A percentile compares a stretch with the other conserved stretches of the same genome.
Conservation (phyloP, 805 yeast species). For the Candida argentea region DNA sequence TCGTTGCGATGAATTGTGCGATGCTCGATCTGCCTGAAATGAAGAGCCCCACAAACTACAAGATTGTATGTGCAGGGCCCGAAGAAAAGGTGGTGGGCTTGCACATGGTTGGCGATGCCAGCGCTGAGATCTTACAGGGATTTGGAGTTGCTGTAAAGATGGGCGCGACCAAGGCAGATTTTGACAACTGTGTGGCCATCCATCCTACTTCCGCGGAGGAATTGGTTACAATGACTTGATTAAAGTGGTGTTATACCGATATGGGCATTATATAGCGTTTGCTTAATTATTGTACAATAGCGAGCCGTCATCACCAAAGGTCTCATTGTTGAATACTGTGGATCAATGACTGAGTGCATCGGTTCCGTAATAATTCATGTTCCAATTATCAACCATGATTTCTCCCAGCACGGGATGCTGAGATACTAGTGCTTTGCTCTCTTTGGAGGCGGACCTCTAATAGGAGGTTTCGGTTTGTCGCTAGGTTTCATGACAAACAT, state of each 20-base stretch:
- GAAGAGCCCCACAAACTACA: conserved; percentile 84
- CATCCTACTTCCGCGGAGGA: conserved; percentile 99
- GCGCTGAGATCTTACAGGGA: conserved; percentile 93
- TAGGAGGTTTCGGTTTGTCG: conserved; percentile 62
- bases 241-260: conserved; percentile 2
- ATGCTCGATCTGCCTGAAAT: conserved; percentile 52
- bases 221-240: conserved; percentile 64
- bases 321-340: too few relatives aligned
- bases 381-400: too few relatives aligned
- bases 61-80: conserved; percentile 64
- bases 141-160: conserved; percentile 96
- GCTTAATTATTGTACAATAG: background rate
- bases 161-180: conserved; percentile 98
- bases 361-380: too few relatives aligned
- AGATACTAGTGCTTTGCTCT: conserved; percentile 13
- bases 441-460: conserved; percentile 35
- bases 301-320: too few relatives aligned
- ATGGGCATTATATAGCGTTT: background rate
- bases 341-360: too few relatives aligned
- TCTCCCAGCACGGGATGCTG: too few relatives aligned
- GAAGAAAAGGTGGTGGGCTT: conserved; percentile 93
- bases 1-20: conserved; percentile 90
- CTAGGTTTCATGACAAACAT: conserved; percentile 55
- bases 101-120: conserved; percentile 84
- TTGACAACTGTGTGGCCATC: conserved; percentile 93